A percentile compares a stretch with the other conserved stretches of the same genome.
These are phyloP conservation scores for Penicillium sp. DNA, from an alignment of 2,329 filamentous ascomycete species.

Conservation along the genomic window DNA sequence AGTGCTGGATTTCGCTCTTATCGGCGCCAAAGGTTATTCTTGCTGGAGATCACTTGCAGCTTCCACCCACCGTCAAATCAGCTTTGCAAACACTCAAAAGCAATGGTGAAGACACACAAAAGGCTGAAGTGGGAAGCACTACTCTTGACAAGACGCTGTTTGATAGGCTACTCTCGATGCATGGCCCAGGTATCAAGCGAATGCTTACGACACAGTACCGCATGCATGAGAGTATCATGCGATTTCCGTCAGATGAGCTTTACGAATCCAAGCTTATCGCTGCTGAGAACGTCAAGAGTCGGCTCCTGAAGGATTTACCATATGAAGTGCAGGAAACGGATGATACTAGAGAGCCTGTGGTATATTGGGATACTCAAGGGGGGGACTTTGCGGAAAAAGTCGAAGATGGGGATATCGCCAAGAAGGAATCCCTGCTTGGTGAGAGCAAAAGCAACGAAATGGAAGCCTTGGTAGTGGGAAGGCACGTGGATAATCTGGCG, in stretches of 20 bases:
- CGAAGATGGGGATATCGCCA: slow-evolving; percentile 70
- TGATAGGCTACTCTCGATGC: slow-evolving; percentile 79
- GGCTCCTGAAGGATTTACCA: slow-evolving; percentile 76
- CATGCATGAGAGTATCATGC: slow-evolving; percentile 97
- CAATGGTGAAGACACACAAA: slow-evolving; percentile 51
- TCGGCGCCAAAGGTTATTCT: slow-evolving; percentile 82
- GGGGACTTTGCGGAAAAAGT: slow-evolving; percentile 85
- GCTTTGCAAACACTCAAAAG: slow-evolving; percentile 52
- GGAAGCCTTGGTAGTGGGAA: slow-evolving; percentile 79
- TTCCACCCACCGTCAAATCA: slow-evolving; percentile 94
- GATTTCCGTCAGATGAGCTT: slow-evolving; percentile 85
- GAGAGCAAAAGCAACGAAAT: slow-evolving; percentile 92
- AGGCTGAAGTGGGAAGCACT: slow-evolving; percentile 54
- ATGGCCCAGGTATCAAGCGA: slow-evolving; percentile 82
- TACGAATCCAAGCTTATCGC: slow-evolving; percentile 84
- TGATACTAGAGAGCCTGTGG: slow-evolving; percentile 82
- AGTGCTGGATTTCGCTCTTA: slow-evolving; percentile 93
- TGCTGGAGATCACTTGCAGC: slow-evolving; percentile 90
- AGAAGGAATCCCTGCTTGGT: slow-evolving; percentile 60
- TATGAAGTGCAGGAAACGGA: slow-evolving; percentile 81
- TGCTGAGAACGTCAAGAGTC: slow-evolving; percentile 74
- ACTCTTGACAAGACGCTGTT: slow-evolving; percentile 90
- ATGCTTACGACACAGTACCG: slow-evolving; percentile 98
- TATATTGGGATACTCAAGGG: slow-evolving; percentile 97
- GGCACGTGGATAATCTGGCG: slow-evolving; percentile 78